Percentiles rank a stretch among this genome's conserved stretches.
Conservation (phyloP, 1,284 basidiomycete species). For the Ceratorhiza oryzae-sativae region DNA sequence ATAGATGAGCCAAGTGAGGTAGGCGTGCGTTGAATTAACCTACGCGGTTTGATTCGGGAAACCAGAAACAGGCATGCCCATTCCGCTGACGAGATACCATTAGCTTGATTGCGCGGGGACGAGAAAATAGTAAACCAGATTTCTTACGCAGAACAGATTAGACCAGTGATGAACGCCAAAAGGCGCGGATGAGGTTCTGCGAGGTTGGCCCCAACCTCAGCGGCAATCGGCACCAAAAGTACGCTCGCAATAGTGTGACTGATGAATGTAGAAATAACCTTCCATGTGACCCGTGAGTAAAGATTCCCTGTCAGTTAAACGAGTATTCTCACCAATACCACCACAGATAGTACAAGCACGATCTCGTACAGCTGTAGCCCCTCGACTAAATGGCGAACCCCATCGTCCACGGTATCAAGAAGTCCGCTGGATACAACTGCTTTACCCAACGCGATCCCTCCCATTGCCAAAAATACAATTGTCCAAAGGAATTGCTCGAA, state of each 20-base stretch:
- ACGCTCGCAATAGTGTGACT: conserved; percentile 97
- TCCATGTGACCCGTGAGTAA: conserved; percentile 20
- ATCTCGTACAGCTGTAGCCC: conserved; percentile 82
- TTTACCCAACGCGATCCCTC: conserved; percentile 95
- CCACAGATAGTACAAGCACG: conserved; percentile 79
- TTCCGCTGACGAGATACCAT: conserved; percentile 65
- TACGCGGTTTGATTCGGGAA: conserved; percentile 97
- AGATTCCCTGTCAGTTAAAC: conserved; percentile 35
- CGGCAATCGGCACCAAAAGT: conserved; percentile 93
- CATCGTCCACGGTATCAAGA: conserved; percentile 74
- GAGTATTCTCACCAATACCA: conserved; percentile 80
- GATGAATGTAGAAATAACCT: conserved; percentile 88
- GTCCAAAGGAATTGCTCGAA: conserved; percentile 96
- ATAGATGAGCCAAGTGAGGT: conserved; percentile 48
- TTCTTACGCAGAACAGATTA: conserved; percentile 75
- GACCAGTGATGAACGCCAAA: conserved; percentile 88
- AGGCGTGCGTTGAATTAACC: conserved; percentile 50
- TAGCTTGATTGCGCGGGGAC: neutral
- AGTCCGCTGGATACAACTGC: conserved; percentile 92
- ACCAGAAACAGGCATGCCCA: conserved; percentile 98
- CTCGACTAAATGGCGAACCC: conserved; percentile 73
- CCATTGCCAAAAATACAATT: conserved; percentile 96
- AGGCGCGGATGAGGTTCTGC: conserved; percentile 74
- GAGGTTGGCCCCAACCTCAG: conserved; percentile 84
- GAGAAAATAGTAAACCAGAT: neutral